Base-by-base conservation (phyloP, 345 rosid genomes). In the Bruguiera sexangula region DNA sequence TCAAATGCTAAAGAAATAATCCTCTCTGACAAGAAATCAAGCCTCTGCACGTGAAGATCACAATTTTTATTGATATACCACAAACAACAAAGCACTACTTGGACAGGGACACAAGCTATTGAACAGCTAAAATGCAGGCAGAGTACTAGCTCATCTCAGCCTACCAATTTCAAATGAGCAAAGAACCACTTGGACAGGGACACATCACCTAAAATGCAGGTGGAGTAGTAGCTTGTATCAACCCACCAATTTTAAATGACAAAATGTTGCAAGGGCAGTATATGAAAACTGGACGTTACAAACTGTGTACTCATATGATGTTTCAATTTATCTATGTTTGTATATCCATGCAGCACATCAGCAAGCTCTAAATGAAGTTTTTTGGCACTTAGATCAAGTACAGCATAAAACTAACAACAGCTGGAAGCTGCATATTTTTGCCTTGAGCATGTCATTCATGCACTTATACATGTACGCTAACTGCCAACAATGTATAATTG, bases 1-100 rank as follows among this genome's bases (percentile, higher is more conserved):
- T 92, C 89, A 69, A 89, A 89, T 68, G 90, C 92, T 72, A 88
- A 81, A 63, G 96, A 86, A 69, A 92, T 72, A 48, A 88, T 80
- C 82, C 96, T 88, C 82, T 88, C 92, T n/a, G 81, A 55, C 68
- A 73, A 78, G 72, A 79, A 81, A 82, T 82, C 90, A 51, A 89
- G 88, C 74, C 83, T 86, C 97, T 89, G 88, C 84, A 78, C 22
- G 68, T 46, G 66, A 65, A 70, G 26, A 63, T 46, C 19, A 82
- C 30, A 8, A 63, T 27, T 55, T 56, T 54, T 63, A 36, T 56
- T 30, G 66, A 31, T 69, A 39, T 55, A 55, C 51, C 60, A 36
- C 29, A 26, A 52, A 56, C 69, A 69, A 39, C 24, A 63, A 54
- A 65, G 54, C 21, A 78, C 46, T 52, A 77, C 72, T 50, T 26